Base-by-base conservation (phyloP, 495 filamentous ascomycete species). In the Penicillium diatomitis region DNA sequence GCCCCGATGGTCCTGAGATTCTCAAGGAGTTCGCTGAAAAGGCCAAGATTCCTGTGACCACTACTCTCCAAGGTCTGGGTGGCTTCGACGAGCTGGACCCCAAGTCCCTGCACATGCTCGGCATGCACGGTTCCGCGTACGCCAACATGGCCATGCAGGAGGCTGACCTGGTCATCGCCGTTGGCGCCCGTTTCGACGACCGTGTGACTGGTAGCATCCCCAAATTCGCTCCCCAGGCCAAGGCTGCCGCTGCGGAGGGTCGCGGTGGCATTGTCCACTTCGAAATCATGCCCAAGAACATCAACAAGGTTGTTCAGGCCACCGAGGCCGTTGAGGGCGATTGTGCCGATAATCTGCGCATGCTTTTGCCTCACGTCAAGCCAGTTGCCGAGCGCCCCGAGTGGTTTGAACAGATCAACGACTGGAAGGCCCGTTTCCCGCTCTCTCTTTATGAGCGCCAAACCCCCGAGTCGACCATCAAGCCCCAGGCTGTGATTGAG, bases 391-490 rank as follows among this genome's bases (percentile, higher is more conserved):
- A 84, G 38, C 79, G 91, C 27, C 72, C 80, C 30, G 87, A 84
- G 54, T 97, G 91, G 91, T 91, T 95, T 54, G 75, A 69, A 37
- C 82, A 95, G 70, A 95, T 97, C 64, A 80, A 84, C 31, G 80
- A 79, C 56, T 97, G 92, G 91, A 96, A 96, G 73, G 64, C 74
- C 55, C 83, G 84, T 43, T 90, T 88, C 76, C 88, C 89, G 5
- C 83, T 90, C 55, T 77, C 74, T 6, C 65, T 70, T 39, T 95
- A 87, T 54, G 86, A 91, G 60, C 81, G 75, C 47, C 83, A 86
- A 43, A 80, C 78, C 46, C 65, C 73, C 20, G 75, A 80, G 12
- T 85, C 83, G 39, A 71, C 84, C 50, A 95, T 96, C 72, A 95
- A 95, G 71, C 91, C 91, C 3, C 91, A 97, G 69, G 74, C 80